Evolutionary conservation across 495 filamentous ascomycete genomes (phyloP).

Genomic region (Cryomyces antarcticus): DNA sequence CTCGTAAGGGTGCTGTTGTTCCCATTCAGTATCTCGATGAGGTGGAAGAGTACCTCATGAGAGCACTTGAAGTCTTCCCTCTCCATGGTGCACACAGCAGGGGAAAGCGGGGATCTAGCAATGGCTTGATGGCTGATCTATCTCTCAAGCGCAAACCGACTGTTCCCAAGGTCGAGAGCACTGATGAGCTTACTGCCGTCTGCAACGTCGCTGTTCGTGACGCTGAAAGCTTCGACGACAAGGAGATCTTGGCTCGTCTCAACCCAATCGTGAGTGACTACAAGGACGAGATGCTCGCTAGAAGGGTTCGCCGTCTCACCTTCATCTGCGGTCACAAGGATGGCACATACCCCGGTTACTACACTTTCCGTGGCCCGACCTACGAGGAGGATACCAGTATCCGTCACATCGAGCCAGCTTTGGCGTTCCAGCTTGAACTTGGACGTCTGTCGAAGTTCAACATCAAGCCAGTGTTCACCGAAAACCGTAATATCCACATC

Average conservation of each 20-base stretch:
- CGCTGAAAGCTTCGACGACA: conserved; percentile 68
- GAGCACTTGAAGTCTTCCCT: conserved; percentile 70
- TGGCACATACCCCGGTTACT: conserved; percentile 91
- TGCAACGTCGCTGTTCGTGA: conserved; percentile 84
- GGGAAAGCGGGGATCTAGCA: conserved; percentile 21
- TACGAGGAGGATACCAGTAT: conserved; percentile 87
- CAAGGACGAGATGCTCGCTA: conserved; percentile 64
- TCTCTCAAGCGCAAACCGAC: conserved; percentile 44
- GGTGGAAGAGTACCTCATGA: conserved; percentile 61
- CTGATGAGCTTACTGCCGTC: conserved; percentile 72
- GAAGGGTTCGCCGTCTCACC: conserved; percentile 70
- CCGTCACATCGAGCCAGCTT: conserved; percentile 86
- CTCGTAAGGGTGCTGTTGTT: conserved; percentile 84
- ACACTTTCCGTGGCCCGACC: conserved; percentile 82
- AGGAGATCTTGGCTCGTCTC: conserved; percentile 58
- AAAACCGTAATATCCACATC: conserved; percentile 96
- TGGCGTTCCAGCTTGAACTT: conserved; percentile 95
- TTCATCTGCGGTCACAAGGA: conserved; percentile 93
- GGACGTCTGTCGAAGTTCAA: conserved; percentile 87
- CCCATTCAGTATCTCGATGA: conserved; percentile 88
- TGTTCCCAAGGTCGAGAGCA: conserved; percentile 26
- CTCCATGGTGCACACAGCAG: conserved; percentile 21
- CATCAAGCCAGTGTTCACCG: conserved; percentile 94
- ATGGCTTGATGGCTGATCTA: conserved; percentile 49
- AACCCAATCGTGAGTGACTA: conserved; percentile 52